Evolutionary conservation across 2,329 filamentous ascomycete genomes (phyloP).

Genomic region (Alternaria metachromatica): DNA sequence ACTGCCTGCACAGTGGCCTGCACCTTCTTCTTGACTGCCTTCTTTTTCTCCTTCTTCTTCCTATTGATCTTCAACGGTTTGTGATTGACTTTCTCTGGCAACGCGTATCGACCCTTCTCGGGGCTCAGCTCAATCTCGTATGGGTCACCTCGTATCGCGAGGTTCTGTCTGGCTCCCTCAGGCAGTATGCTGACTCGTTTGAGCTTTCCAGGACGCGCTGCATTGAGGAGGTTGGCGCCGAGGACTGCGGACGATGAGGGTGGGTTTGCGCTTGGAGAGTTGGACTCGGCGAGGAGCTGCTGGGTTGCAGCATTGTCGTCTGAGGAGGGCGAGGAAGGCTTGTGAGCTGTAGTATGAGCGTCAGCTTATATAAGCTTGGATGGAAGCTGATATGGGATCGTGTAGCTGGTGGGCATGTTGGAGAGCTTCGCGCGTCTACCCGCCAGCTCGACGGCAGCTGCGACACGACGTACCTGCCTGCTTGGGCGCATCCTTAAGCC

Average conservation of each 20-base stretch:
- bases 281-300: constrained; percentile 33
- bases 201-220: constrained; percentile 35
- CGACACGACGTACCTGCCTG: constrained; percentile 2
- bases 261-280: constrained; percentile 9
- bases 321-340: not conserved
- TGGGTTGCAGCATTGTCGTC: constrained; percentile 28
- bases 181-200: constrained; percentile 19
- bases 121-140: constrained; percentile 32
- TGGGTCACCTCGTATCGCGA: constrained; percentile 17
- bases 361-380: not conserved
- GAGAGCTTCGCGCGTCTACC: not conserved
- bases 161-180: constrained; percentile 7
- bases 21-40: constrained; percentile 1
- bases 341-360: not conserved
- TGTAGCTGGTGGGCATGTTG: not conserved
- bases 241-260: constrained; percentile 18
- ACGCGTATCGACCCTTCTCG: constrained; percentile 18
- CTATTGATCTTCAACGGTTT: constrained; percentile 12
- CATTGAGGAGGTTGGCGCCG: constrained; percentile 39
- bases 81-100: constrained; percentile 14
- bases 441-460: not conserved
- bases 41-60: constrained; percentile 7
- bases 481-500: constrained; percentile 9
- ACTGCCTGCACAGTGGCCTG: not conserved
- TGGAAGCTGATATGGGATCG: not conserved